These are phyloP conservation scores for Pleurotus sapidus DNA, from an alignment of 768 basidiomycete species.

Conservation along the genomic window DNA sequence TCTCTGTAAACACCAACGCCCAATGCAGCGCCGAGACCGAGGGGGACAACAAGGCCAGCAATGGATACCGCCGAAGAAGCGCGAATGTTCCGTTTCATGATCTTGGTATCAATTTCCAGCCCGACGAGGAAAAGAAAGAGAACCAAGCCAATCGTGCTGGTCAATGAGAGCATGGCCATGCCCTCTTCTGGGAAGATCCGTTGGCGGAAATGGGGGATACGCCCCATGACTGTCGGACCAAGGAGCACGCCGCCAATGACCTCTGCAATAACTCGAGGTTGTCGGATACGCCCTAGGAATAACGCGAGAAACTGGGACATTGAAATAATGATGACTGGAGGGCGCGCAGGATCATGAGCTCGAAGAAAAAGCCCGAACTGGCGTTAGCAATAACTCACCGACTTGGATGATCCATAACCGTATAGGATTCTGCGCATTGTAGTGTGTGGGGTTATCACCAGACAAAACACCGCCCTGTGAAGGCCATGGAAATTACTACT, in stretches of 20 bases:
- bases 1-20: constrained; percentile 74
- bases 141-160: constrained; percentile 72
- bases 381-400: constrained; percentile 34
- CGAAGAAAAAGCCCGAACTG: background rate
- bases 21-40: constrained; percentile 75
- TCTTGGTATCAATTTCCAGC: constrained; percentile 73
- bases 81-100: constrained; percentile 62
- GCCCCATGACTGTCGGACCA: constrained; percentile 75
- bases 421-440: constrained; percentile 66
- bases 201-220: constrained; percentile 68
- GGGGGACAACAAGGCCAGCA: constrained; percentile 71
- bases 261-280: constrained; percentile 93
- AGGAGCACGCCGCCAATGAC: constrained; percentile 88
- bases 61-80: constrained; percentile 58
- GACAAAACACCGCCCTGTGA: constrained; percentile 66
- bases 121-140: constrained; percentile 84
- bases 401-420: constrained; percentile 76
- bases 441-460: constrained; percentile 68
- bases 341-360: constrained; percentile 9
- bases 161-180: constrained; percentile 62
- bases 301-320: constrained; percentile 75
- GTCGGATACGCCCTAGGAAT: constrained; percentile 64
- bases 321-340: constrained; percentile 70
- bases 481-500: no score
- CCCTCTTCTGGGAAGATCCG: constrained; percentile 55